Percentiles rank a stretch among this genome's conserved stretches.
Evolutionary conservation across 495 filamentous ascomycete species (phyloP).

Genomic region (Mytilinidion resinicola): DNA sequence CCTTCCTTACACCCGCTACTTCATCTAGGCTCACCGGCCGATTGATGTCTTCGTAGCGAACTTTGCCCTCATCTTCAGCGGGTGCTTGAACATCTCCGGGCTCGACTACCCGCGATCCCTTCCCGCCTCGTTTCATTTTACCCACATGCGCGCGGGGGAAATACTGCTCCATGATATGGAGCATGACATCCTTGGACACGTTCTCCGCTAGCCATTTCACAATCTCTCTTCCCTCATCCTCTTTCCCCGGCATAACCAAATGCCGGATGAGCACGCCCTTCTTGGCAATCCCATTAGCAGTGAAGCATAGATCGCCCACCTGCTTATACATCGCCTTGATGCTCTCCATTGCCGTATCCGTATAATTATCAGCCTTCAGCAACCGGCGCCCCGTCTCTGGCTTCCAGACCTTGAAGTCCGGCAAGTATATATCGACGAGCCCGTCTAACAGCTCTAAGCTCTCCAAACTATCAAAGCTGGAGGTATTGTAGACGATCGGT

Average conservation of each 20-base stretch:
- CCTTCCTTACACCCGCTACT: slow-evolving; percentile 51
- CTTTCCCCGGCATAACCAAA: slow-evolving; percentile 71
- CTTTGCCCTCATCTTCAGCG: slow-evolving; percentile 36
- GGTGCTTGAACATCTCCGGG: slow-evolving; percentile 20
- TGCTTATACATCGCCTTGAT: slow-evolving; percentile 69
- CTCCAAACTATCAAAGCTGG: slow-evolving; percentile 63
- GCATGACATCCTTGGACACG: slow-evolving; percentile 60
- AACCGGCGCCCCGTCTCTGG: slow-evolving; percentile 55
- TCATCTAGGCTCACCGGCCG: slow-evolving; percentile 59
- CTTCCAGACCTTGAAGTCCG: slow-evolving; percentile 75
- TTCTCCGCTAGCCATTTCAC: slow-evolving; percentile 62
- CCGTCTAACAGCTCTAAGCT: slow-evolving; percentile 64
- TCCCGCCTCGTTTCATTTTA: slow-evolving; percentile 45
- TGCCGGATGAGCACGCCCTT: slow-evolving; percentile 65
- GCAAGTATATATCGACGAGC: slow-evolving; percentile 69
- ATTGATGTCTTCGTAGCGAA: slow-evolving; percentile 70
- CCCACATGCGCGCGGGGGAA: slow-evolving; percentile 70
- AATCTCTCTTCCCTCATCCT: slow-evolving; percentile 60
- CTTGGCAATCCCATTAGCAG: slow-evolving; percentile 66
- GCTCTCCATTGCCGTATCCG: slow-evolving; percentile 58
- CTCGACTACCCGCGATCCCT: slow-evolving; percentile 17
- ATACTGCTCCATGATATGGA: slow-evolving; percentile 62
- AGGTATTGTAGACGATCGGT: slow-evolving; percentile 75
- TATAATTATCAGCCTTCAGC: slow-evolving; percentile 68
- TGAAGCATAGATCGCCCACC: slow-evolving; percentile 72